Base-by-base conservation (phyloP, 345 rosid genomes). In the Camelina neglecta region DNA sequence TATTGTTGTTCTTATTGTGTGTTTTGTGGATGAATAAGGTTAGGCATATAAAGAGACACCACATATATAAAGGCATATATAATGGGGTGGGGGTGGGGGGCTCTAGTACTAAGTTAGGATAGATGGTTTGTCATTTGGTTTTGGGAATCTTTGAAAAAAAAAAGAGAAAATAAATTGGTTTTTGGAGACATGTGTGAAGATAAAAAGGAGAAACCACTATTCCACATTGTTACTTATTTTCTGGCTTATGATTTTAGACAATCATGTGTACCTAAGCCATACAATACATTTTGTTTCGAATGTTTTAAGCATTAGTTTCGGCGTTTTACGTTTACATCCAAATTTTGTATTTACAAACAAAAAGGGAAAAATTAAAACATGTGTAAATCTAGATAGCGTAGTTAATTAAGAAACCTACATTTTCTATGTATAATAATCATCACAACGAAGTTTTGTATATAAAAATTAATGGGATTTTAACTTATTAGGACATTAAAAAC, bases 71-170 rank as follows among this genome's bases (percentile, higher is more conserved):
- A 60, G 51, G 31, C 31, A 29, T 29, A 26, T 26, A 18, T 18
- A 18, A 21, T 42, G 13, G 12, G 42, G 9, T 35, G 2, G 7
- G 65, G 58, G 33, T 50, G 1, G 26, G 39, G 47, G 70, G 50
- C 70, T 39, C 59, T 65, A 58, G 56, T 71, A 8, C 57, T 45
- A 66, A 76, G 81, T 76, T 81, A 75, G 86, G 90, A 79, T 3
- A 76, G 85, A 81, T 79, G 80, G 83, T 38, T 81, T 79, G 84
- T 85, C 84, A 68, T 75, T 45, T 55, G 72, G 69, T 79, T 26
- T 77, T 80, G 61, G 82, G 89, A 81, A 85, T 81, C 82, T 83
- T 76, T 81, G 39, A 20, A 13, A 26, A 72, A 38, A 72, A 51
- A 67, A 73, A 9, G 63, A 23, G 50, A 72, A 66, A 66, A 68